These are phyloP conservation scores for Ceratocystis eucalypticola DNA, from an alignment of 2,329 filamentous ascomycete genomes.

Conservation along the genomic window DNA sequence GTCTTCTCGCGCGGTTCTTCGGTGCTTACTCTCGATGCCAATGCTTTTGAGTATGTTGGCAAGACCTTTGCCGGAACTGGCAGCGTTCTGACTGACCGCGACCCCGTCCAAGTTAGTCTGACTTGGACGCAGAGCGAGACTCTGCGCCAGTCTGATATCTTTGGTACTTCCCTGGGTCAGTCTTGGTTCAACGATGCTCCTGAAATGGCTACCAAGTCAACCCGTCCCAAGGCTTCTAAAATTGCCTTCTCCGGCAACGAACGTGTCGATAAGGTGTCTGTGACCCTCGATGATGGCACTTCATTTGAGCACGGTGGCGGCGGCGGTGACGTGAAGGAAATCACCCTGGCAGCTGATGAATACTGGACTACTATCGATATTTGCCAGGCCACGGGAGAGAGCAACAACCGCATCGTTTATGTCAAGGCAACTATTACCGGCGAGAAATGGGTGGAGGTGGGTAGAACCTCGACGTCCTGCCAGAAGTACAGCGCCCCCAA, in stretches of 20 bases:
- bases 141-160: constrained; percentile 23
- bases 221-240: constrained; percentile 27
- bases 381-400: constrained; percentile 36
- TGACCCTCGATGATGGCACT: constrained; percentile 37
- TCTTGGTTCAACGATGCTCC: constrained; percentile 43
- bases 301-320: constrained; percentile 40
- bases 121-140: constrained; percentile 31
- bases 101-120: constrained; percentile 44
- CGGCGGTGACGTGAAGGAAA: constrained; percentile 32
- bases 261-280: constrained; percentile 38
- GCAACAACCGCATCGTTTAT: constrained; percentile 41
- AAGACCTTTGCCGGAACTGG: constrained; percentile 43
- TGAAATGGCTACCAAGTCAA: constrained; percentile 25
- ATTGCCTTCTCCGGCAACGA: constrained; percentile 35
- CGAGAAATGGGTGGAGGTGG: constrained; percentile 33
- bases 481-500: constrained; percentile 32
- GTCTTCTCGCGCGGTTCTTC: constrained; percentile 44
- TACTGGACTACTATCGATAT: constrained; percentile 36
- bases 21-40: constrained; percentile 34
- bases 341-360: constrained; percentile 36
- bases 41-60: constrained; percentile 41
- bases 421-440: constrained; percentile 39
- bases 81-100: constrained; percentile 49
- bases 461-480: constrained; percentile 32
- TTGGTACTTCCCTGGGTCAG: constrained; percentile 35